Evolutionary conservation across 2,329 filamentous ascomycete species (phyloP), one percentile per base, ranked within the genome.

Genomic region (Penicillium palitans): DNA sequence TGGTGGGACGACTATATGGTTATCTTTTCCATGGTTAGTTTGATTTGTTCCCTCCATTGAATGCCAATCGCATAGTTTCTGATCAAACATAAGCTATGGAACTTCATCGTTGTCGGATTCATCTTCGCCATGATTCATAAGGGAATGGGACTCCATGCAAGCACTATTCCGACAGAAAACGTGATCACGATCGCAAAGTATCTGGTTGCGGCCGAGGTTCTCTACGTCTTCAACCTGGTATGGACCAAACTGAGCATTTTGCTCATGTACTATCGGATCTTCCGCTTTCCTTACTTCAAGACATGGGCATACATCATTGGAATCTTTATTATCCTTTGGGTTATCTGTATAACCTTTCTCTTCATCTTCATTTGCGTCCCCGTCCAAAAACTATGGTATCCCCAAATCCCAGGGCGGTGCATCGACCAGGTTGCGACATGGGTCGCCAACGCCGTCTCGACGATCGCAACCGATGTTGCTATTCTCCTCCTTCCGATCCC

Each of bases 1-100:
- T 82, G 80, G 80, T 81, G 79, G 80, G 80, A 82, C 68, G 80
- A 82, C 64, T 81, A 74, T 65, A 72, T 80, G 66, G 79, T 82
- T 55, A 57, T 81, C 0, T 80, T 77, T 51, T 81, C 80, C 1
- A 78, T 80, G 79, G 79, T 81, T 65, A 45, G 70, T 63, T 24
- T 24, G 8, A 33, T 25, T 3, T 15, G 52, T 42, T 29, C 37
- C 19, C 24, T 44, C 27, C 13, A 25, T 17, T 48, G 29, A 25
- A n/a, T n/a, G 15, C 6, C 21, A 48, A 24, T 12, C 29, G 46
- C 9, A 48, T 35, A 3, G 19, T 48, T 48, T 35, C 46, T 48
- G 9, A 48, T n/a, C 46, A 48, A 48, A 48, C 7, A 35, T 13
- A 37, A 48, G 46, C 5, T 37, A 25, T 48, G 46, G 46, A 48